These are phyloP conservation scores for Rubia yunnanensis DNA, from an alignment of 257 asterid species.

Conservation along the genomic window DNA sequence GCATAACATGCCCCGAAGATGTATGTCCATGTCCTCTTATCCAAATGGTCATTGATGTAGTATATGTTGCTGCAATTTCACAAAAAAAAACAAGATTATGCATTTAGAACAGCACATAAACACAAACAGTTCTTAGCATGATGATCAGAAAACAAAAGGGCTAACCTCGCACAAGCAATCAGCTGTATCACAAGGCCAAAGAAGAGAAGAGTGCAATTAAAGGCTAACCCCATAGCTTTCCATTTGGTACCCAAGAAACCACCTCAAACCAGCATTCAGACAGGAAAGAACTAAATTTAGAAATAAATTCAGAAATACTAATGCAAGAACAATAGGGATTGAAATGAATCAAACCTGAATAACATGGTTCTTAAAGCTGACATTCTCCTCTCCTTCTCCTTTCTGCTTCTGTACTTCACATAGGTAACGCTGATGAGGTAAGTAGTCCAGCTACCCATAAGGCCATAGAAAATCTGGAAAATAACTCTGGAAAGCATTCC, in stretches of 20 bases:
- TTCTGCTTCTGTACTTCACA: slow-evolving; percentile 64
- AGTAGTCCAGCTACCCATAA: slow-evolving; percentile 86
- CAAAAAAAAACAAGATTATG: slow-evolving; percentile 6
- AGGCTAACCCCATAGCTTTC: slow-evolving; percentile 77
- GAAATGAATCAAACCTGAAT: no score
- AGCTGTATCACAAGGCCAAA: slow-evolving; percentile 84
- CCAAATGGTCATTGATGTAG: slow-evolving; percentile 69
- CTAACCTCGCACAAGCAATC: slow-evolving; percentile 76
- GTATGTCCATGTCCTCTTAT: slow-evolving; percentile 87
- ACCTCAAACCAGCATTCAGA: slow-evolving; percentile 65
- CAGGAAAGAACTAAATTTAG: no score
- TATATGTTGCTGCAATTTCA: slow-evolving; percentile 54
- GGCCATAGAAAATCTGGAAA: slow-evolving; percentile 60
- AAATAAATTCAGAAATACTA: no score
- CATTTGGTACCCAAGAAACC: slow-evolving; percentile 77
- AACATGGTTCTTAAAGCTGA: no score
- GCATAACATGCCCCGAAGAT: slow-evolving; percentile 91
- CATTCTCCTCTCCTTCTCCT: slow-evolving; percentile 81
- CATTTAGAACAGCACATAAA: background rate
- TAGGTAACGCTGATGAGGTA: slow-evolving; percentile 70
- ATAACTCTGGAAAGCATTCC: slow-evolving; percentile 71
- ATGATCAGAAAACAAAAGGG: background rate
- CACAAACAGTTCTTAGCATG: background rate
- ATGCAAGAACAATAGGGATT: no score
- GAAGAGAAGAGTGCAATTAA: slow-evolving; percentile 76